A percentile compares a stretch with the other conserved stretches of the same genome.
Evolutionary conservation across 352 stramenopile species (phyloP).

Genomic region (Phytophthora hibernalis): DNA sequence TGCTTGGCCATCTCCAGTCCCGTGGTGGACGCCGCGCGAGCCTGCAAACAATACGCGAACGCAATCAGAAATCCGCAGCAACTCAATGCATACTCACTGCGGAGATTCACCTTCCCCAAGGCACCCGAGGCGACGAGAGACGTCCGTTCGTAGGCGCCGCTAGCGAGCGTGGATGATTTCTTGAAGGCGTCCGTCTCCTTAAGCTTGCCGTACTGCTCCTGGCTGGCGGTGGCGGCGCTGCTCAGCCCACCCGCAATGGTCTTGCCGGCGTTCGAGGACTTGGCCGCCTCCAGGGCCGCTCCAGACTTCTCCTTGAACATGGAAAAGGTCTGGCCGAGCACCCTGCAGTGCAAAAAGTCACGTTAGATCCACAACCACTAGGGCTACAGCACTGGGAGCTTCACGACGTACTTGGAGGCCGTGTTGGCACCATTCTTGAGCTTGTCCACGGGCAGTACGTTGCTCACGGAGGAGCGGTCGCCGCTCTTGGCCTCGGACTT

Average conservation of each 20-base stretch:
- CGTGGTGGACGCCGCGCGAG: conserved; percentile 61
- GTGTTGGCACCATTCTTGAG: conserved; percentile 89
- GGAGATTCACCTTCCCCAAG: conserved; percentile 62
- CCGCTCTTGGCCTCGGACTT: conserved; percentile 54
- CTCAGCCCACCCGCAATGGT: conserved; percentile 73
- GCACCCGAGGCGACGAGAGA: conserved; percentile 71
- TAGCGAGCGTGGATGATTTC: conserved; percentile 72
- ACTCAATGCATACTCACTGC: not conserved
- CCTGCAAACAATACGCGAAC: conserved; percentile 38
- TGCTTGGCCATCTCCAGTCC: conserved; percentile 86
- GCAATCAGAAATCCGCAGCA: not conserved
- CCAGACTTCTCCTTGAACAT: conserved; percentile 81
- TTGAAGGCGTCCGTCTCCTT: conserved; percentile 90
- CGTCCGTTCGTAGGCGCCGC: conserved; percentile 64
- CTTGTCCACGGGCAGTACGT: conserved; percentile 88
- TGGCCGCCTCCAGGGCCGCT: conserved; percentile 75
- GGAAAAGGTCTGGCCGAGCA: conserved; percentile 72
- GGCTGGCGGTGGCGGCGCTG: conserved; percentile 63
- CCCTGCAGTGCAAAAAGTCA: conserved; percentile 35
- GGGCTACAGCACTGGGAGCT: not conserved
- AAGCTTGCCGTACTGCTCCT: conserved; percentile 82
- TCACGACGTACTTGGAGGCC: conserved; percentile 65
- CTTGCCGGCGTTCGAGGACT: conserved; percentile 77
- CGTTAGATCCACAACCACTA: not conserved
- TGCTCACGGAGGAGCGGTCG: conserved; percentile 70